phyloP scores from a whole-genome alignment of 1,139 yeast genomes.

The Suhomyces panamericanus region DNA sequence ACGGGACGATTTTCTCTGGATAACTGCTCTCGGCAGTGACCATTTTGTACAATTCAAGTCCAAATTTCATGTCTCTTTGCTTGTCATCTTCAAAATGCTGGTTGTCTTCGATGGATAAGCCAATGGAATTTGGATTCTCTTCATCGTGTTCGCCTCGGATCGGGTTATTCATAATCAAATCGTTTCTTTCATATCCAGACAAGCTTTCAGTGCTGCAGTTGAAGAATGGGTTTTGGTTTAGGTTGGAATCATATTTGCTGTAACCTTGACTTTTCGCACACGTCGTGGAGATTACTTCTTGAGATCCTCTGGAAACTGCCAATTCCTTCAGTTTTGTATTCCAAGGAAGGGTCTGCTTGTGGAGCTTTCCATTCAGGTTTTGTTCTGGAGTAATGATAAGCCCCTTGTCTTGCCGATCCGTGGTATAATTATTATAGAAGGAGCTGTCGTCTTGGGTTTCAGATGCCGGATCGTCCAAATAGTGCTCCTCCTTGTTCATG shows the following conservation, averaged over 20 bases:
- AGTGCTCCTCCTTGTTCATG: not conserved
- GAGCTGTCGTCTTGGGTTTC: not conserved
- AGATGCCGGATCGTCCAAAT: not conserved
- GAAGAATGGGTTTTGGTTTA: not conserved
- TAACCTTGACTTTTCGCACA: not conserved
- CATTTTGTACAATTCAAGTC: not conserved
- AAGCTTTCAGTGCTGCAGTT: not conserved
- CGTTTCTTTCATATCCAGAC: not conserved
- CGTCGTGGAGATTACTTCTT: too few relatives aligned
- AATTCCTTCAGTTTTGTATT: too few relatives aligned
- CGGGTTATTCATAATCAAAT: not conserved
- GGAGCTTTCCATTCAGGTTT: not conserved
- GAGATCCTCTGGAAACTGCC: too few relatives aligned
- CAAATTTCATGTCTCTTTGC: not conserved
- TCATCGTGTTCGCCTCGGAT: not conserved
- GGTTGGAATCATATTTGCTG: not conserved
- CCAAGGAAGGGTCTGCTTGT: not conserved
- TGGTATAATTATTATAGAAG: slow-evolving; percentile 1
- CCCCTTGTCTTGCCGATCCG: not conserved
- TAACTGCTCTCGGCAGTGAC: not conserved
- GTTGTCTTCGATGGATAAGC: too few relatives aligned
- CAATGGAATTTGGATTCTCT: too few relatives aligned
- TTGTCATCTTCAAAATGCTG: too few relatives aligned
- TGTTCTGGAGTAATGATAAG: not conserved
- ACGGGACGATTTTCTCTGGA: not conserved